These are phyloP conservation scores for Exophiala sp. DNA, from an alignment of 2,329 filamentous ascomycete species.

Conservation along the genomic window DNA sequence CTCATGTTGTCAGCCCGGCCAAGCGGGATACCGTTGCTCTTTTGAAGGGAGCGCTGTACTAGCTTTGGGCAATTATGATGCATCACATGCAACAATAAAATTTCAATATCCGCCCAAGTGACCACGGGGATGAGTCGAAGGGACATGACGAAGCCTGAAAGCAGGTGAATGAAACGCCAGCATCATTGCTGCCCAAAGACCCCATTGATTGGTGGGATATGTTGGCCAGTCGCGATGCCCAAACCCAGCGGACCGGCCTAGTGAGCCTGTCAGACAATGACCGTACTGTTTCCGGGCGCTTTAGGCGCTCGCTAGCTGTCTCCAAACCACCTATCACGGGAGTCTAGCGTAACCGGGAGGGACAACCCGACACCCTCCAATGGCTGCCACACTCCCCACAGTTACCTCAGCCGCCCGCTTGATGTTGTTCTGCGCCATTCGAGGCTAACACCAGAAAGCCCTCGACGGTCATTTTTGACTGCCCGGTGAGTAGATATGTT, in stretches of 20 bases:
- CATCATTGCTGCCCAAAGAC: slow-evolving; percentile 10
- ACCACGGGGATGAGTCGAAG: background rate
- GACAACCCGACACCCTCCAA: background rate
- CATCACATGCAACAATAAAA: slow-evolving; percentile 13
- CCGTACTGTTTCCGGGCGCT: background rate
- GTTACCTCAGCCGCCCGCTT: background rate
- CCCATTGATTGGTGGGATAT: background rate
- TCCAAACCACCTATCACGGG: background rate
- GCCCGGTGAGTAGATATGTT: too few species aligned
- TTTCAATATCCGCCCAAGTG: slow-evolving; percentile 1
- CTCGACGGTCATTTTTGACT: background rate
- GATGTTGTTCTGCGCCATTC: background rate
- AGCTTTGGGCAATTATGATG: slow-evolving; percentile 4
- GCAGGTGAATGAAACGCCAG: background rate
- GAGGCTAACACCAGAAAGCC: background rate
- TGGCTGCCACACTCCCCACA: background rate
- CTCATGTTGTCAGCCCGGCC: too few species aligned
- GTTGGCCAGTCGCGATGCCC: background rate
- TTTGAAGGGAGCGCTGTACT: background rate
- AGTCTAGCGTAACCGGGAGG: background rate
- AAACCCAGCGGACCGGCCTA: background rate
- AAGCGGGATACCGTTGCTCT: too few species aligned
- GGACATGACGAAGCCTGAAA: background rate
- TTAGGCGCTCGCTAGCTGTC: background rate
- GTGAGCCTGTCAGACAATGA: too few species aligned